Conservation (phyloP, 495 filamentous ascomycete genomes). For the Neurospora sp. region DNA sequence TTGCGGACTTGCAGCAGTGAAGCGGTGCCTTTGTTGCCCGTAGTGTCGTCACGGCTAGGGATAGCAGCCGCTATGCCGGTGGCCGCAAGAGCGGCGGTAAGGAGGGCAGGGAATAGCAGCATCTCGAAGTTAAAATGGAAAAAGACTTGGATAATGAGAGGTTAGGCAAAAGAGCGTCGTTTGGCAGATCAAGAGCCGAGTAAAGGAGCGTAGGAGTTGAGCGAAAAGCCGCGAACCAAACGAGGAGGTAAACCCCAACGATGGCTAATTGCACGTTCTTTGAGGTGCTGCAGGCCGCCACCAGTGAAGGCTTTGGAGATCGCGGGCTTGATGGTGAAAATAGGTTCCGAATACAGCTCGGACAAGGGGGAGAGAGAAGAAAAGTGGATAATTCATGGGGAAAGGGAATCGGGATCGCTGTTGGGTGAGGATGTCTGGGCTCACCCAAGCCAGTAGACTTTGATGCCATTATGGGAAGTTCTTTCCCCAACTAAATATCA, state of each 20-base stretch:
- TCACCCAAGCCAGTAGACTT: not conserved
- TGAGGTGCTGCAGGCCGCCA: not conserved
- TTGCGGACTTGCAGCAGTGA: conserved; percentile 45
- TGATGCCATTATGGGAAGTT: not conserved
- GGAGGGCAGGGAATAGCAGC: conserved; percentile 7
- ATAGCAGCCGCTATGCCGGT: conserved; percentile 28
- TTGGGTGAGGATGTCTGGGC: not conserved
- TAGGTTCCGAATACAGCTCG: not conserved
- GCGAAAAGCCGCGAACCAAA: not conserved
- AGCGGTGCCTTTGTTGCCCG: conserved; percentile 18
- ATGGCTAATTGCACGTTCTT: not conserved
- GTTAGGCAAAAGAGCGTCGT: not conserved
- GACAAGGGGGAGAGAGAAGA: not conserved
- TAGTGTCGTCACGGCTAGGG: not conserved
- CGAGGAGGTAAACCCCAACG: not conserved
- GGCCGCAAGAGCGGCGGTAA: conserved; percentile 28
- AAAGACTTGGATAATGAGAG: not conserved
- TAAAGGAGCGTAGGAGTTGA: not conserved
- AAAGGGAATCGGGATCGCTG: not conserved
- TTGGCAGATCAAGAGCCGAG: not conserved
- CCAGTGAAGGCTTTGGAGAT: not conserved
- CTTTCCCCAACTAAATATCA: not conserved
- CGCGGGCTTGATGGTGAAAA: not conserved
- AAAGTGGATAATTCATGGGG: not conserved
- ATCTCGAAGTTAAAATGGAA: not conserved